A percentile compares a stretch with the other conserved stretches of the same genome.
Evolutionary conservation across 2,329 filamentous ascomycete genomes (phyloP).

Genomic region (Alternaria brassicicola): DNA sequence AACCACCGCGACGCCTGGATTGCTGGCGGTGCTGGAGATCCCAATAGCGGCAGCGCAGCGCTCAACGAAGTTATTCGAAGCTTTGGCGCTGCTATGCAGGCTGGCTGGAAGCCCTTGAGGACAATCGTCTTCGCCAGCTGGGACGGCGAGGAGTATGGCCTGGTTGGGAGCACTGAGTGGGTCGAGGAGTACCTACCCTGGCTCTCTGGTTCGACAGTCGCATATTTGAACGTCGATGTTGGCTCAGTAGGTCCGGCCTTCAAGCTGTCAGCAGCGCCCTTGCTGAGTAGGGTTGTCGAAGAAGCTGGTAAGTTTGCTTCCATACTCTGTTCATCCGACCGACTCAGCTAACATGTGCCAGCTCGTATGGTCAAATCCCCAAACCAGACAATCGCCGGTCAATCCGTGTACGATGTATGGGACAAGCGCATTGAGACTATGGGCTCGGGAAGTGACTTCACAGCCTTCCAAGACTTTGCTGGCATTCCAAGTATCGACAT

Average conservation of each 20-base stretch:
- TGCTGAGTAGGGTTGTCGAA: conserved; percentile 75
- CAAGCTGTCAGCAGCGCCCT: conserved; percentile 69
- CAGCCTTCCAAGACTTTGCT: conserved; percentile 60
- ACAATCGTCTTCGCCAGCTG: conserved; percentile 85
- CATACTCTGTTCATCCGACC: neutral
- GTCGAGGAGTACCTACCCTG: conserved; percentile 88
- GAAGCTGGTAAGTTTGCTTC: conserved; percentile 58
- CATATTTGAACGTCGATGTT: conserved; percentile 86
- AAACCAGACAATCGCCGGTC: conserved; percentile 73
- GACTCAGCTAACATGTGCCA: conserved; percentile 21
- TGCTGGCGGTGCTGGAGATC: conserved; percentile 80
- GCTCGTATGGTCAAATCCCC: conserved; percentile 53
- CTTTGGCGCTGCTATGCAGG: conserved; percentile 72
- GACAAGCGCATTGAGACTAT: conserved; percentile 62
- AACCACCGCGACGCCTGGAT: conserved; percentile 94
- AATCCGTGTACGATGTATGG: conserved; percentile 71
- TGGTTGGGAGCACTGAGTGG: conserved; percentile 90
- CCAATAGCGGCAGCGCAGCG: conserved; percentile 80
- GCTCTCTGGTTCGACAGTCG: conserved; percentile 74
- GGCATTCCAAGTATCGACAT: conserved; percentile 58
- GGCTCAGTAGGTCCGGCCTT: conserved; percentile 72
- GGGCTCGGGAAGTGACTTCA: conserved; percentile 60
- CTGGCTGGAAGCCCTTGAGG: conserved; percentile 82
- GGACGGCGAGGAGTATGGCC: conserved; percentile 77
- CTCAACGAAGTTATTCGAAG: conserved; percentile 79